Evolutionary conservation across 208 protist genomes (phyloP).

Genomic region (Trypanosoma cruzi): DNA sequence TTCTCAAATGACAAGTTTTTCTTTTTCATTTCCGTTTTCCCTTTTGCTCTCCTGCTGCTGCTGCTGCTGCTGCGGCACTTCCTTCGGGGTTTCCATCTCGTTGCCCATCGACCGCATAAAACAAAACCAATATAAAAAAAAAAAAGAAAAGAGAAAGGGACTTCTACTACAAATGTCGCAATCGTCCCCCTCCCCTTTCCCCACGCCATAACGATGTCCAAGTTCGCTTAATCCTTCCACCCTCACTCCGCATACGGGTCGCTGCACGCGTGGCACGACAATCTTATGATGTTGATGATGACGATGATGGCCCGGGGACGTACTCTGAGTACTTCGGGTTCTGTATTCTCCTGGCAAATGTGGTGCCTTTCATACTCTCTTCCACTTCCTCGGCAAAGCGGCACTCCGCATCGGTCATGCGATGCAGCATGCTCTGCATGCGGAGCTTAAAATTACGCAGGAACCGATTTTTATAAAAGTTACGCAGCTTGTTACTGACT

Average conservation of each 20-base stretch:
- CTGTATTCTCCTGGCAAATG: conserved; percentile 8
- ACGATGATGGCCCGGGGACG: not conserved
- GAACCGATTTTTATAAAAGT: conserved; percentile 57
- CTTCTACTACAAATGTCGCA: too few species aligned
- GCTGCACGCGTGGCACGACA: not conserved
- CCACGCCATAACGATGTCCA: too few species aligned
- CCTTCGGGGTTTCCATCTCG: not conserved
- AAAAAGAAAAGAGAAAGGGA: not conserved
- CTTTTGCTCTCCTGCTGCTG: not conserved
- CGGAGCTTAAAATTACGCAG: conserved; percentile 46
- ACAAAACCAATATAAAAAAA: not conserved
- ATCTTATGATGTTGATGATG: too few species aligned
- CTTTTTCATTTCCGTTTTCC: conserved; percentile 1
- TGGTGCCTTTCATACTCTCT: conserved; percentile 19
- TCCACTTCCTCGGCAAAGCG: conserved; percentile 33
- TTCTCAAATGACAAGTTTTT: too few species aligned
- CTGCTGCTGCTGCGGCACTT: too few species aligned
- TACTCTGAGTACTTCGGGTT: conserved; percentile 10
- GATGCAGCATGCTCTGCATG: conserved; percentile 59
- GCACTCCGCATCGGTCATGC: conserved; percentile 31
- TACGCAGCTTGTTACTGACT: conserved; percentile 52
- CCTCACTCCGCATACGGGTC: not conserved
- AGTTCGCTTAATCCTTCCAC: not conserved
- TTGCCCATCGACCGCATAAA: not conserved
- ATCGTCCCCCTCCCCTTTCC: not conserved